Conservation (phyloP, 2,329 filamentous ascomycete genomes). For the Sporothrix phasma region DNA sequence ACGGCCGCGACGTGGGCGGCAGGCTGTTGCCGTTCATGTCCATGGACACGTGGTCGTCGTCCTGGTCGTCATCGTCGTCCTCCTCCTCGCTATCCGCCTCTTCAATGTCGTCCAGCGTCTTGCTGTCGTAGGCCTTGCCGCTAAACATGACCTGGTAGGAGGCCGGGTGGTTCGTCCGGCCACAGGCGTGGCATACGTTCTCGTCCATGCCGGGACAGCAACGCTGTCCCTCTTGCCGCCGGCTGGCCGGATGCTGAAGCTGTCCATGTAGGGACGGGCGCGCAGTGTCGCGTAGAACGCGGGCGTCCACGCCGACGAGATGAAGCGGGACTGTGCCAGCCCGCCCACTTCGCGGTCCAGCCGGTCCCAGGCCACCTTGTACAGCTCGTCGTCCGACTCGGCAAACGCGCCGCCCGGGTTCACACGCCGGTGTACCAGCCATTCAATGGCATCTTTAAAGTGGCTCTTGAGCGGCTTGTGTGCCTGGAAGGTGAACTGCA, state of each 20-base stretch:
- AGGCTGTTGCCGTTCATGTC: slow-evolving; percentile 33
- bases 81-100: slow-evolving; percentile 28
- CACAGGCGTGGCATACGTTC: slow-evolving; percentile 60
- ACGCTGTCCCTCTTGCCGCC: not conserved
- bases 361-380: slow-evolving; percentile 58
- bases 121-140: slow-evolving; percentile 55
- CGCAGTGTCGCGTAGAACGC: slow-evolving; percentile 57
- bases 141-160: slow-evolving; percentile 52
- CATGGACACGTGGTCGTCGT: slow-evolving; percentile 26
- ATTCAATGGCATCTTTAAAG: slow-evolving; percentile 65
- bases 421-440: slow-evolving; percentile 71
- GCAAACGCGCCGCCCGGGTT: slow-evolving; percentile 53
- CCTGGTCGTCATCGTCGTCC: slow-evolving; percentile 23
- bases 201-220: not conserved
- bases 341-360: slow-evolving; percentile 61
- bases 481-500: slow-evolving; percentile 57
- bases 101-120: slow-evolving; percentile 56
- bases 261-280: slow-evolving; percentile 52
- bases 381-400: slow-evolving; percentile 48
- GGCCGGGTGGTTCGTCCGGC: slow-evolving; percentile 57
- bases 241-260: slow-evolving; percentile 33
- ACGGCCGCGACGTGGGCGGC: slow-evolving; percentile 30
- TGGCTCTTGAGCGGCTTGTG: slow-evolving; percentile 61
- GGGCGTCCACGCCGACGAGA: slow-evolving; percentile 58
- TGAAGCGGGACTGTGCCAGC: slow-evolving; percentile 59